Evolutionary conservation across 208 protist species (phyloP).

Genomic region (Phytomonas sp.): DNA sequence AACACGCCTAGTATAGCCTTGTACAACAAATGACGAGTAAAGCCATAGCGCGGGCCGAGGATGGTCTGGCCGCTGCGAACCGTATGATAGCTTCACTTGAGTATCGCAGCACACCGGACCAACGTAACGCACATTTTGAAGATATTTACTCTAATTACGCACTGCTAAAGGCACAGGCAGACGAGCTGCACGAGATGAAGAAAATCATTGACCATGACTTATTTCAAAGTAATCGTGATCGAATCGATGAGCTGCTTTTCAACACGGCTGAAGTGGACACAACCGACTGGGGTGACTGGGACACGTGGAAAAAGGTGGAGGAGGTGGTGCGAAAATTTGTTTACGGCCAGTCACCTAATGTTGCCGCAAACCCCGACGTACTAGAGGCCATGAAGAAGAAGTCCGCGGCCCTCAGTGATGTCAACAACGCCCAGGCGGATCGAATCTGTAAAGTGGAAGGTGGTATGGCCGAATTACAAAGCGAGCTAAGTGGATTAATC

Average conservation of each 20-base stretch:
- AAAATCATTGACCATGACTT: conserved; percentile 38
- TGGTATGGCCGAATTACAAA: conserved; percentile 21
- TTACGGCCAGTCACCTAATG: conserved; percentile 32
- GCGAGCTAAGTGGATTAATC: conserved; percentile 42
- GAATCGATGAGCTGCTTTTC: conserved; percentile 59
- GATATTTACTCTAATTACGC: conserved; percentile 62
- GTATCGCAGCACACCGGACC: conserved; percentile 29
- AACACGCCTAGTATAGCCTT: neutral
- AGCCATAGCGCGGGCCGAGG: neutral
- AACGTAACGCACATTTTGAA: conserved; percentile 57
- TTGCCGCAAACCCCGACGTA: neutral
- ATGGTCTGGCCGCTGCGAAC: neutral
- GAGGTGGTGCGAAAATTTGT: conserved; percentile 57
- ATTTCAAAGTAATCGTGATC: conserved; percentile 51
- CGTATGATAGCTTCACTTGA: neutral
- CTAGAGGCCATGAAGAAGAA: conserved; percentile 9
- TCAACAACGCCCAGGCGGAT: conserved; percentile 7
- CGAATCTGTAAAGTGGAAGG: conserved; percentile 14
- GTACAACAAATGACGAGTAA: neutral
- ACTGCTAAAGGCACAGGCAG: conserved; percentile 48
- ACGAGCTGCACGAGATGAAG: conserved; percentile 50
- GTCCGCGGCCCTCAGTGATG: conserved; percentile 11
- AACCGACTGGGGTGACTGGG: conserved; percentile 54
- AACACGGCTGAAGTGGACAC: conserved; percentile 18
- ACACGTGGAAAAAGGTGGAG: conserved; percentile 72